Base-by-base conservation (phyloP, 208 protist species). In the Leishmania major region DNA sequence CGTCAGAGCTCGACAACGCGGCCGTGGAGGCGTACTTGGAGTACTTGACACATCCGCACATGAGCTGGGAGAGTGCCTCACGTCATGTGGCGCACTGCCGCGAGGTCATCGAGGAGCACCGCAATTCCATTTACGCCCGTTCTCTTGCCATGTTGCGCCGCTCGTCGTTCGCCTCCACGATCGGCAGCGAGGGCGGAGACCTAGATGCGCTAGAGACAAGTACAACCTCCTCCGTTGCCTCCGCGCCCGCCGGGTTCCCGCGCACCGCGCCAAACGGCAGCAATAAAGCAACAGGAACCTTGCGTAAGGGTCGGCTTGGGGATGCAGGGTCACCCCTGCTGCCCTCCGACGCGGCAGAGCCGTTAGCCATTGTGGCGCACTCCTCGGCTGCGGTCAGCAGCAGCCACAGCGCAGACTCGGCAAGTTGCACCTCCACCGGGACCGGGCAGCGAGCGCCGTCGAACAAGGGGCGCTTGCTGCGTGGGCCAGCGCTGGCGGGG, bases 21-120 rank as follows among this genome's bases (percentile, higher is more conserved):
- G 88, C 94, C 11, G 87, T 97, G 40, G 91, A 97, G 82, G 89
- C 90, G 17, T 95, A 92, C 78, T 78, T 98, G 31, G 93, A 98
- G 80, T 98, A 98, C 85, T 78, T 98, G 76, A 96, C 93, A 8
- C 88, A 89, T 1, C 95, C 95, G 7, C 95, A 98, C 86, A 88
- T 79, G n/a, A 96, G 91, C n/a, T 98, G 95, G 94, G 87, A 87
- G 19, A 96, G 95, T 83, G 95, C 92, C 28, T 80, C 81, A 13
- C 83, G 81, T 3, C 77, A 83, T n/a, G 22, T 88, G 70, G 83
- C 90, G 69, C 80, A 82, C 37, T 80, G 85, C 17, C 83, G 81
- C 43, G 81, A 89, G 43, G 87, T 88, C 11, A 84, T 93, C 17
- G 86, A 90, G 55, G 85, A 90, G 71, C 92, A 91, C 66, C 72